Conservation (phyloP, 2,329 filamentous ascomycete genomes). For the Aureobasidium sp. region DNA sequence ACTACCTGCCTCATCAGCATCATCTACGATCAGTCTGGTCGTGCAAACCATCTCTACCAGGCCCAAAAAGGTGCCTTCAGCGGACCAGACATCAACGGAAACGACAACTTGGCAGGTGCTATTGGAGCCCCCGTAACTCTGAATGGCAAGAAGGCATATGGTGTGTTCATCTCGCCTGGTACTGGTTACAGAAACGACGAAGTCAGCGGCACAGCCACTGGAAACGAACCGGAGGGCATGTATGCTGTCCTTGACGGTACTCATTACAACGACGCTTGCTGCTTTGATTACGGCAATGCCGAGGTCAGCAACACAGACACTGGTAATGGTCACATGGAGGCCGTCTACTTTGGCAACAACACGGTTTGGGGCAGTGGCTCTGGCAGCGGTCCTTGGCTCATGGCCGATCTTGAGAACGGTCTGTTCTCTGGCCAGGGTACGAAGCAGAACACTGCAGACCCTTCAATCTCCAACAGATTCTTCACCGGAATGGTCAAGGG, state of each 20-base stretch:
- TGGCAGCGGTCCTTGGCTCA: constrained; percentile 56
- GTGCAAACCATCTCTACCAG: constrained; percentile 53
- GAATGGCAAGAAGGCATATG: constrained; percentile 49
- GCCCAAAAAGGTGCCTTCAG: constrained; percentile 48
- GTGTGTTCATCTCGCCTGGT: constrained; percentile 53
- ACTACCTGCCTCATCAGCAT: constrained; percentile 21
- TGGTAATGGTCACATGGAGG: constrained; percentile 60
- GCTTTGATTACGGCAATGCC: constrained; percentile 38
- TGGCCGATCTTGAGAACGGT: constrained; percentile 61
- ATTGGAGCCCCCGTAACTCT: constrained; percentile 53
- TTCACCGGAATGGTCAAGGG: constrained; percentile 52
- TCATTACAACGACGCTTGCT: constrained; percentile 51
- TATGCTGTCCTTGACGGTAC: constrained; percentile 53
- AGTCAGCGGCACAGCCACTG: constrained; percentile 44
- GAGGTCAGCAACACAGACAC: constrained; percentile 35
- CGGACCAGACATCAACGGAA: constrained; percentile 49
- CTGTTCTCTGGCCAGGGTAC: constrained; percentile 49
- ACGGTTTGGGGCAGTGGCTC: constrained; percentile 49
- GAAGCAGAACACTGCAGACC: constrained; percentile 43
- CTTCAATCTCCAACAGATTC: constrained; percentile 48
- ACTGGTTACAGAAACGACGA: constrained; percentile 56
- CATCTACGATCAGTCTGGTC: constrained; percentile 55
- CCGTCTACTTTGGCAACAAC: constrained; percentile 54
- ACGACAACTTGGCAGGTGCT: constrained; percentile 52
- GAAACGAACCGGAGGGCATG: constrained; percentile 50